Base-by-base conservation (phyloP, 306 rosid genomes). In the Phaseolus lunatus region DNA sequence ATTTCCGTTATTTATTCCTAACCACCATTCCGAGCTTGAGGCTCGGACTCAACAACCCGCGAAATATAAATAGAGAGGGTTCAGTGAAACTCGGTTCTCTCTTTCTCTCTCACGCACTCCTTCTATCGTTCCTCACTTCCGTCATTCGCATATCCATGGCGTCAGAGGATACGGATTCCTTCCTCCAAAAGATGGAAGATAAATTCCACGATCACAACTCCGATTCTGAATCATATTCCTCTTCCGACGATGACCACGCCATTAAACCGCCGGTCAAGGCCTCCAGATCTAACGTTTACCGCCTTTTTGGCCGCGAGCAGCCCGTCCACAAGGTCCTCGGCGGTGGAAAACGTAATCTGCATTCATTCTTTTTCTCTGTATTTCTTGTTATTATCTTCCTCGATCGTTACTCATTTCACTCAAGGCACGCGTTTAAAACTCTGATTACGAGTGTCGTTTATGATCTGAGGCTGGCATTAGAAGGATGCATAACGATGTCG, bases 271-370 rank as follows among this genome's bases (percentile, higher is more conserved):
- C 78, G 12, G 0, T 2, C 0, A 18, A 44, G 8, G 1, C 86
- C 8, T 26, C 71, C 49, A 76, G 86, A 33, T 31, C 87, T 73
- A 86, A 84, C 59, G 82, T 83, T 49, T 80, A 76, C 57, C 90
- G 98, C 78, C 89, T 93, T 83, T 87, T 93, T 78, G 98, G 96
- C 20, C 87, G 96, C 11, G 97, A 93, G 18, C 88, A 82, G 74
- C 93, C 98, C 7, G 86, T 91, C 23, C 97, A 93, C 83, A 83
- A 84, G 85, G 90, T 88, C 83, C 67, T 93, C 20, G 97, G 98
- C 83, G 96, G 85, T 48, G 97, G 97, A 71, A 91, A 89, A 85
- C 85, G 97, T 93, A 84, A 84, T 39, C 41, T 50, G 10, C 29
- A 15, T 61, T 56, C 63, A 19, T 49, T 10, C 0, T 49, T 67